Evolutionary conservation across 2,329 filamentous ascomycete genomes (phyloP), one percentile per base, ranked within the genome.

Genomic region (Neurospora sp.): DNA sequence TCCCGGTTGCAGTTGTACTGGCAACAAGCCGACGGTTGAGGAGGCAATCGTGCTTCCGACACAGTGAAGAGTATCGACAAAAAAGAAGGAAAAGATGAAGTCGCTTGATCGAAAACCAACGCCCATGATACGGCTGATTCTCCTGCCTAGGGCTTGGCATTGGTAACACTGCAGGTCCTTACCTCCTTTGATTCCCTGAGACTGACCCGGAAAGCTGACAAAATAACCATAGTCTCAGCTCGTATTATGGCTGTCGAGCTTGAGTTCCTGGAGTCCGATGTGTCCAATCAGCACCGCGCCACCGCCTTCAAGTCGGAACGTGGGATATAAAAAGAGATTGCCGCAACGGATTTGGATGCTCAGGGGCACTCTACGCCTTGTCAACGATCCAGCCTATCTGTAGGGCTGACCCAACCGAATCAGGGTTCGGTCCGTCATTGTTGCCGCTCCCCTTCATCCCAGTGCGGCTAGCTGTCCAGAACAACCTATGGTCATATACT

Each of bases 311-410:
- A 23, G 19, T 57, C 46, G 11, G 11, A 28, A 11, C 10, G 88
- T 88, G 4, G 82, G 85, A 23, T 28, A 28, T 52, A 52, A 23
- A 28, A 28, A 57, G 10, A 57, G 19, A 28, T 46, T 4, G 41
- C 41, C n/a, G 10, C n/a, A 11, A 46, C 41, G 8, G 41, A 46
- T 19, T 19, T 19, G 41, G 41, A 46, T 19, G 41, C 41, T 23
- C 17, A 46, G 40, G 40, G 40, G 8, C 17, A 43, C 17, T 46
- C n/a, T 43, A 10, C 41, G 41, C n/a, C 41, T 46, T 23, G 41
- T 11, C 41, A 46, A 23, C n/a, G 41, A 19, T 11, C n/a, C n/a
- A 46, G 41, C 4, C 41, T n/a, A n/a, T n/a, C 8, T 43, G 17
- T n/a, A 41, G 17, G 17, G 8, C 17, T 46, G n/a, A 12, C 15